Evolutionary conservation across 495 filamentous ascomycete genomes (phyloP), one percentile per base, ranked within the genome.

Genomic region (Penicillium canariense): DNA sequence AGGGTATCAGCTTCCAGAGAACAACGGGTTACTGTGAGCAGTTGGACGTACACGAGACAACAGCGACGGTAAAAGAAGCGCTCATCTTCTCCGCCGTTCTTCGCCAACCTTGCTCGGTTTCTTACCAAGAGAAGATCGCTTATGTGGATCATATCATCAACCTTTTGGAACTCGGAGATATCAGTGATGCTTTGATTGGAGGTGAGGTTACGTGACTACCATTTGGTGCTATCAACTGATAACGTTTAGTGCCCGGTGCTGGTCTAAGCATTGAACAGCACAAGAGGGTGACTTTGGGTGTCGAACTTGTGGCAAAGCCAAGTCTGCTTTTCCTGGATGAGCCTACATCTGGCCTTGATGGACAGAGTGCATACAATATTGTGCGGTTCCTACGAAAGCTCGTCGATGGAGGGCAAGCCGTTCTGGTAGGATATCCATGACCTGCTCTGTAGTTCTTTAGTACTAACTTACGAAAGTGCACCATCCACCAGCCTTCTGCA

Each of bases 401-500:
- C 4, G 86, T 90, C 2, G 83, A 83, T 12, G 82, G 88, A 17
- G 91, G 91, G 2, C 91, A 96, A 60, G 90, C 91, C 28, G 91
- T 96, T 60, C 74, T 95, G 23, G 72, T 74, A 54, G 47, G 60
- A 52, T 22, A 25, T 17, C 9, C 6, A 23, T 44, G 12, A 1
- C 0, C 22, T 1, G 12, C 17, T n/a, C 11, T 15, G 14, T 36
- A 38, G 25, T 32, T 42, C 1, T 4, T 14, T 5, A 8, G 23
- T 58, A 42, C 51, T 67, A 38, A 62, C 15, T 0, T 17, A 50
- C 15, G 31, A 3, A 15, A 74, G 67, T 93, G 90, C 74, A 96
- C 91, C 2, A 96, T 96, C 62, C 91, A 96, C 65, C 91, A 96
- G 65, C 91, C 91, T n/a, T 91, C 90, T 66, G 86, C 90, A 2